phyloP scores from a whole-genome alignment of 257 asterid species.

The Solanum clarkiae region DNA sequence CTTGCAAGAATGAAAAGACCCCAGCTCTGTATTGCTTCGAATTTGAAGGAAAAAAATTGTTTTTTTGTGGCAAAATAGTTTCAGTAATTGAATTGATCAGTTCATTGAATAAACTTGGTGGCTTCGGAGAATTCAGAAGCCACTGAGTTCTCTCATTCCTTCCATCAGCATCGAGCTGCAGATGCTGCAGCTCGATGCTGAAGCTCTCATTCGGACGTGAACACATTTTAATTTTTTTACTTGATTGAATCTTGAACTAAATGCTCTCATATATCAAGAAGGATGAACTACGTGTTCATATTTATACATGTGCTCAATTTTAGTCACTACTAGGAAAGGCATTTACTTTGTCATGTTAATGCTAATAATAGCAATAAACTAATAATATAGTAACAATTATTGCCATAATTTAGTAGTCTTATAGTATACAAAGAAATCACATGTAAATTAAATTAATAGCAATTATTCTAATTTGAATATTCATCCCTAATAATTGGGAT shows the following conservation, averaged over 20 bases:
- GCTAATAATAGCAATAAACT: not conserved
- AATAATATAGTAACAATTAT: not conserved
- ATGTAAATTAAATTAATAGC: not conserved
- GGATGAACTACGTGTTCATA: not conserved
- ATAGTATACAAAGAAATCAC: not conserved
- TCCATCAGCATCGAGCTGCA: constrained; percentile 12
- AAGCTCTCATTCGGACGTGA: constrained; percentile 13
- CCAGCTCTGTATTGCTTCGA: constrained; percentile 14
- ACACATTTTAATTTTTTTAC: constrained; percentile 1
- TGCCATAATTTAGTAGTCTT: not conserved
- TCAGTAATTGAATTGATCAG: constrained; percentile 22
- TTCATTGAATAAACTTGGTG: constrained; percentile 35
- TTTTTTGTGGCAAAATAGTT: constrained; percentile 12
- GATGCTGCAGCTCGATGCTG: constrained; percentile 33
- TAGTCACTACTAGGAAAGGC: not conserved
- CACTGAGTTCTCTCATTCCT: constrained; percentile 45
- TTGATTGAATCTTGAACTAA: constrained; percentile 27
- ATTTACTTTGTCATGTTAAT: not conserved
- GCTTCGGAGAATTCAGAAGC: constrained; percentile 53
- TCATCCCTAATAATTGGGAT: not conserved
- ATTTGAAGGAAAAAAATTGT: not conserved
- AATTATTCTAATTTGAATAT: not conserved
- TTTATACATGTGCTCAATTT: not conserved
- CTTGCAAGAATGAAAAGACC: constrained; percentile 26
- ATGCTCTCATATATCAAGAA: not conserved